These are phyloP conservation scores for Reutealis trisperma DNA, from an alignment of 345 rosid genomes.

Conservation along the genomic window DNA sequence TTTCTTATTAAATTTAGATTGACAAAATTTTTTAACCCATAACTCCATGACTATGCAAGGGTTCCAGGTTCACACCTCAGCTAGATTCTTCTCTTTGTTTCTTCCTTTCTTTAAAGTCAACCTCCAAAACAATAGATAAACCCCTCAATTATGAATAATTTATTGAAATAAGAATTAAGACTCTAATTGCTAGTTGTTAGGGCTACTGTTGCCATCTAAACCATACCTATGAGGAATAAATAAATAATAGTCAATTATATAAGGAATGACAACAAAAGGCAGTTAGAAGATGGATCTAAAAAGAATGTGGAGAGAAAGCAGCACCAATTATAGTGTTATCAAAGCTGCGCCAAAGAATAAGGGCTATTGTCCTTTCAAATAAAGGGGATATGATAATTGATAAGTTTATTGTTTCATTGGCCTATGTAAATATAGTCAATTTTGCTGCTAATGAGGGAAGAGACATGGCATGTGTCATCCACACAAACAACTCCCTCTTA, in stretches of 20 bases:
- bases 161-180: background rate
- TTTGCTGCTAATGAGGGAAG: slow-evolving; percentile 8
- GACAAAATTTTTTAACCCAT: too few relatives aligned
- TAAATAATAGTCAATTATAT: slow-evolving; percentile 12
- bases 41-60: too few relatives aligned
- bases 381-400: background rate
- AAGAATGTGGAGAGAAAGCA: slow-evolving; percentile 12
- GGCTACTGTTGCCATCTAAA: background rate
- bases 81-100: background rate
- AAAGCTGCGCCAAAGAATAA: slow-evolving; percentile 4
- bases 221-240: background rate
- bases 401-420: background rate
- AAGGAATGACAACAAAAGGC: slow-evolving; percentile 23
- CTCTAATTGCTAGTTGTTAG: background rate
- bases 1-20: too few relatives aligned
- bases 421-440: slow-evolving; percentile 6
- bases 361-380: background rate
- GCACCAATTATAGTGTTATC: slow-evolving; percentile 9
- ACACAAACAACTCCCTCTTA: background rate
- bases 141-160: background rate
- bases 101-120: background rate
- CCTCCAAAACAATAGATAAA: background rate
- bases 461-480: slow-evolving; percentile 37
- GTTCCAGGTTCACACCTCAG: background rate
- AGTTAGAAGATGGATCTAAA: slow-evolving; percentile 8